Conservation (phyloP, 1,139 yeast genomes). For the Pneumocystis murina region DNA sequence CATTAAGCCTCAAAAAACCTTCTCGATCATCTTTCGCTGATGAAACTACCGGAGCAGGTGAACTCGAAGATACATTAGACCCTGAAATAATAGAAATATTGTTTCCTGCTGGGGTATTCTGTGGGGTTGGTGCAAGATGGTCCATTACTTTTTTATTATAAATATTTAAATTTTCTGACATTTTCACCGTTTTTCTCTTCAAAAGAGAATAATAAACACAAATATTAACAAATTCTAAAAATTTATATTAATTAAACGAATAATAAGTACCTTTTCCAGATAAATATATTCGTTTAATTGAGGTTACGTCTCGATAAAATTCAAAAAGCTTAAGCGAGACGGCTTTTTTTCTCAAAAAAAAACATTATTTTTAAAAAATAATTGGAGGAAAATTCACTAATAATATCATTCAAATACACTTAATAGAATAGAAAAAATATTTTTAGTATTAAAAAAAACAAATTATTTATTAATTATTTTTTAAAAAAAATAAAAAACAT, state of each 20-base stretch:
- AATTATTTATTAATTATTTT: no score
- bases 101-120: slow-evolving; percentile 90
- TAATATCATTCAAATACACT: no score
- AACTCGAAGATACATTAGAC: slow-evolving; percentile 18
- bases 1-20: neutral
- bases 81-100: slow-evolving; percentile 55
- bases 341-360: no score
- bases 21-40: neutral
- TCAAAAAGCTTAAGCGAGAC: no score
- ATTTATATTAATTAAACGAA: neutral
- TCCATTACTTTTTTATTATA: slow-evolving; percentile 49
- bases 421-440: no score
- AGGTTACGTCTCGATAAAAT: no score
- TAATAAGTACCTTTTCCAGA: no score
- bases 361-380: no score
- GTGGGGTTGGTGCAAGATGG: slow-evolving; percentile 92
- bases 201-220: neutral
- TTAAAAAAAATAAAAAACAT: no score
- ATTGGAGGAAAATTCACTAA: no score
- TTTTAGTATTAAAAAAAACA: no score
- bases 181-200: neutral
- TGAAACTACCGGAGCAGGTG: neutral
- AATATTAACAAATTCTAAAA: neutral
- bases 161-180: slow-evolving; percentile 22
- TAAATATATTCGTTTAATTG: no score